Conservation (phyloP, 495 filamentous ascomycete genomes). For the Beverwykella pulmonaria region DNA sequence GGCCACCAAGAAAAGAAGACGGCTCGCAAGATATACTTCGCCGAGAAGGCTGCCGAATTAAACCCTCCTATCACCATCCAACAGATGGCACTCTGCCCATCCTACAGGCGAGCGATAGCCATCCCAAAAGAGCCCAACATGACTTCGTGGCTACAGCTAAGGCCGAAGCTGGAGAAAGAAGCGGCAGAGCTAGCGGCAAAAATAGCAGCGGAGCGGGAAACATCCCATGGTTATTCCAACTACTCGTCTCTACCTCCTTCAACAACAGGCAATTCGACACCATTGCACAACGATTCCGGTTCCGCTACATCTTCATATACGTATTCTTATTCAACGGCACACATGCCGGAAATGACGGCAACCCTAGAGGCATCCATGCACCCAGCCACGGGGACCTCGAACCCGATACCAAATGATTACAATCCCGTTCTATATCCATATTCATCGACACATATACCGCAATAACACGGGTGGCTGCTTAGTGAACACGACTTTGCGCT, state of each 20-base stretch:
- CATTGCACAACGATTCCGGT: not conserved
- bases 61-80: slow-evolving; percentile 26
- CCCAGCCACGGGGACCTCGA: not conserved
- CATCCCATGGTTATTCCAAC: not conserved
- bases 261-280: not conserved
- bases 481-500: too few relatives aligned
- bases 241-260: not conserved
- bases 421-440: not conserved
- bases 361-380: not conserved
- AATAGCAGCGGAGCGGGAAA: not conserved
- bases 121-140: slow-evolving; percentile 35
- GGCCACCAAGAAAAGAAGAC: slow-evolving; percentile 27
- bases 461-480: too few relatives aligned
- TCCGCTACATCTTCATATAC: not conserved
- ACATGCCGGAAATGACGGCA: not conserved
- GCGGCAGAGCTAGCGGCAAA: slow-evolving; percentile 21
- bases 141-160: slow-evolving; percentile 33
- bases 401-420: not conserved
- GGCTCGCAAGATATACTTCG: slow-evolving; percentile 28
- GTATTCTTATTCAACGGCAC: not conserved
- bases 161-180: slow-evolving; percentile 36
- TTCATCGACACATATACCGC: not conserved
- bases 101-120: slow-evolving; percentile 26
- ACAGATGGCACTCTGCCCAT: slow-evolving; percentile 20
- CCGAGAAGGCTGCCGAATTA: slow-evolving; percentile 23